Evolutionary conservation across 495 filamentous ascomycete species (phyloP).

Genomic region (Aspergillus campestris): DNA sequence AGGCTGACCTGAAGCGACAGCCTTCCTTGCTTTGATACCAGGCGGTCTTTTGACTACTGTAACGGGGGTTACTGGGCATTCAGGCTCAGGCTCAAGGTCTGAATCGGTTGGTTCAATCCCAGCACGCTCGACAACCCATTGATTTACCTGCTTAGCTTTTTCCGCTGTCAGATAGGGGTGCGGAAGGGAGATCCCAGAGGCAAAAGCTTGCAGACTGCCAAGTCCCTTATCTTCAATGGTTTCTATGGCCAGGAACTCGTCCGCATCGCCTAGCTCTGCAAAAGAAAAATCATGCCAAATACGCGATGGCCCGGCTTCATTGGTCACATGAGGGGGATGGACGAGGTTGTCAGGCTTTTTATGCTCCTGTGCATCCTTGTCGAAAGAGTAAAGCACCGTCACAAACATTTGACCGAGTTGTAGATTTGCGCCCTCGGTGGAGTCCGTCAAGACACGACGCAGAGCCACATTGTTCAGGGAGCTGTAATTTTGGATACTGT

Average conservation of each 20-base stretch:
- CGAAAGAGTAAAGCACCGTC: slow-evolving; percentile 7
- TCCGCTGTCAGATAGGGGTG: slow-evolving; percentile 15
- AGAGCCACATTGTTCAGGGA: slow-evolving; percentile 7
- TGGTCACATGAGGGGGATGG: slow-evolving; percentile 4
- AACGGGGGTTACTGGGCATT: neutral
- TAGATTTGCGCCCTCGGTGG: neutral
- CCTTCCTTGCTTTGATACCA: slow-evolving; percentile 11
- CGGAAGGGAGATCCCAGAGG: neutral
- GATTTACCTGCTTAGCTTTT: slow-evolving; percentile 17
- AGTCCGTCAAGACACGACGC: slow-evolving; percentile 14
- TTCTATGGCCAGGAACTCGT: slow-evolving; percentile 8
- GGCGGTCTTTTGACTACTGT: slow-evolving; percentile 7
- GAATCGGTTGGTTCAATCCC: slow-evolving; percentile 1
- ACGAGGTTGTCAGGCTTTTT: slow-evolving; percentile 6
- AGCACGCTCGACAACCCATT: slow-evolving; percentile 16
- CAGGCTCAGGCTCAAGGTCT: neutral
- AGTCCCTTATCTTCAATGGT: slow-evolving; percentile 1
- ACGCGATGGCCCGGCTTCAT: slow-evolving; percentile 7
- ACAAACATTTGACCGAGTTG: slow-evolving; percentile 12
- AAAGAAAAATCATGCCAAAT: slow-evolving; percentile 21
- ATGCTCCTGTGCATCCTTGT: slow-evolving; percentile 5
- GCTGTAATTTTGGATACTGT: slow-evolving; percentile 10
- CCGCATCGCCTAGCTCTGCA: slow-evolving; percentile 12
- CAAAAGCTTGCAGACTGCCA: neutral
- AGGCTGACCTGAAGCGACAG: neutral